Conservation (phyloP, 78 protist genomes). For the Speleostelium caveatum region DNA sequence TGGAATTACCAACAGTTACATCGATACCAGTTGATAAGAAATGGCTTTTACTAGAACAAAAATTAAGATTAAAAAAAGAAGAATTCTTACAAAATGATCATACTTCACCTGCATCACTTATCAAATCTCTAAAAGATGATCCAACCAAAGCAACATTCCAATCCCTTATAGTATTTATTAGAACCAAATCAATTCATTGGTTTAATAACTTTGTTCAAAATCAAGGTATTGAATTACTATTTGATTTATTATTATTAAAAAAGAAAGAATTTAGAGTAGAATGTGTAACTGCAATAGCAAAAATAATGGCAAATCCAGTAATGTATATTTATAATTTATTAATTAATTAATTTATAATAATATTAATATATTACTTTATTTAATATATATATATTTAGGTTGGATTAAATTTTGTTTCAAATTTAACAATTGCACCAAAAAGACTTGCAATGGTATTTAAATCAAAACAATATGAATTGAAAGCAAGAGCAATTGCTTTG, state of each 20-base stretch:
- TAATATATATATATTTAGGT: neutral
- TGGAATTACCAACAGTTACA: constrained; percentile 3
- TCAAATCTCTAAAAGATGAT: constrained; percentile 12
- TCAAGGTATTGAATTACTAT: constrained; percentile 38
- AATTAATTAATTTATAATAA: too few relatives aligned
- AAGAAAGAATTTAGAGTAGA: constrained; percentile 57
- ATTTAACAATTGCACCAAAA: constrained; percentile 41
- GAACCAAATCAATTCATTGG: constrained; percentile 55
- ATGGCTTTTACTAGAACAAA: constrained; percentile 62
- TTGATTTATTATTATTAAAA: constrained; percentile 9
- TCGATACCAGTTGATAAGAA: constrained; percentile 17
- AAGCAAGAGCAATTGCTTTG: constrained; percentile 41
- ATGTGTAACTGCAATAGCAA: constrained; percentile 45
- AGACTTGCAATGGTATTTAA: constrained; percentile 31
- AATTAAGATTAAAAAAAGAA: constrained; percentile 34
- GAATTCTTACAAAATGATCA: neutral
- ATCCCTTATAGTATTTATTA: constrained; percentile 19
- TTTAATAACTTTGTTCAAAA: constrained; percentile 19
- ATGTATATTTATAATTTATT: neutral
- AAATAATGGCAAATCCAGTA: constrained; percentile 38
- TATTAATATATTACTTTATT: neutral
- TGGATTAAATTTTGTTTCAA: constrained; percentile 31
- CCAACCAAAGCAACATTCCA: constrained; percentile 18
- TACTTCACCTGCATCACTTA: constrained; percentile 48
- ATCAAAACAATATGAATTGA: constrained; percentile 45